Conservation (phyloP, 768 basidiomycete species). For the Psilocybe cyanescens region DNA sequence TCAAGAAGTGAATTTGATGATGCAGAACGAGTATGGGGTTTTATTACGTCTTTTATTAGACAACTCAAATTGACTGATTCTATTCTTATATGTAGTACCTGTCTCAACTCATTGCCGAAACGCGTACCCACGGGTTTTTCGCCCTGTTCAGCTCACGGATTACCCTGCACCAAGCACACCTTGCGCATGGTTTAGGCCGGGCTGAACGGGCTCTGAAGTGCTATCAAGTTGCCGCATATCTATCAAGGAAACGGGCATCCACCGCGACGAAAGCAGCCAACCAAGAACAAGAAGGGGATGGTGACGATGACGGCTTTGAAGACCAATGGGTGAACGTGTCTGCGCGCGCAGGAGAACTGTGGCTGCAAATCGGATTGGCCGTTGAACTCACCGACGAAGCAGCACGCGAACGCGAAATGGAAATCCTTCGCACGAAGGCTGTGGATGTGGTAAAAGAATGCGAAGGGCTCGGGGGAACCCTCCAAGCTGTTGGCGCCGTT, state of each 20-base stretch:
- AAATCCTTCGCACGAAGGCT: slow-evolving; percentile 34
- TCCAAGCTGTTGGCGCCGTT: slow-evolving; percentile 58
- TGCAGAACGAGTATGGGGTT: slow-evolving; percentile 54
- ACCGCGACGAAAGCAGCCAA: neutral
- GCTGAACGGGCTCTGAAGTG: slow-evolving; percentile 57
- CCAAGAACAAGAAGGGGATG: neutral
- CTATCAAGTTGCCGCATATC: slow-evolving; percentile 63
- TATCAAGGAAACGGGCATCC: slow-evolving; percentile 31
- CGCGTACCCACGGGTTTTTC: slow-evolving; percentile 63
- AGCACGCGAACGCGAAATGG: slow-evolving; percentile 27
- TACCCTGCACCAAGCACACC: slow-evolving; percentile 70
- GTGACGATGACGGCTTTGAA: slow-evolving; percentile 30
- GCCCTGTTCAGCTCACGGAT: slow-evolving; percentile 60
- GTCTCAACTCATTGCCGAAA: slow-evolving; percentile 57
- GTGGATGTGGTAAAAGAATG: slow-evolving; percentile 47
- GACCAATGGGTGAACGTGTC: slow-evolving; percentile 37
- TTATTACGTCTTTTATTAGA: slow-evolving; percentile 1
- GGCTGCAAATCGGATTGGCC: slow-evolving; percentile 34
- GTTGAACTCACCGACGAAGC: slow-evolving; percentile 18
- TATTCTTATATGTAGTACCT: slow-evolving; percentile 13
- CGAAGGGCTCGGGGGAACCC: slow-evolving; percentile 53
- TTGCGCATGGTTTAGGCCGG: slow-evolving; percentile 68
- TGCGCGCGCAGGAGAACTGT: slow-evolving; percentile 36
- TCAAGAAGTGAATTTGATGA: slow-evolving; percentile 70
- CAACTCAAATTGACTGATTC: neutral